Evolutionary conservation across 805 yeast species (phyloP), one percentile per base, ranked within the genome.

Genomic region (Starmera caribaea): DNA sequence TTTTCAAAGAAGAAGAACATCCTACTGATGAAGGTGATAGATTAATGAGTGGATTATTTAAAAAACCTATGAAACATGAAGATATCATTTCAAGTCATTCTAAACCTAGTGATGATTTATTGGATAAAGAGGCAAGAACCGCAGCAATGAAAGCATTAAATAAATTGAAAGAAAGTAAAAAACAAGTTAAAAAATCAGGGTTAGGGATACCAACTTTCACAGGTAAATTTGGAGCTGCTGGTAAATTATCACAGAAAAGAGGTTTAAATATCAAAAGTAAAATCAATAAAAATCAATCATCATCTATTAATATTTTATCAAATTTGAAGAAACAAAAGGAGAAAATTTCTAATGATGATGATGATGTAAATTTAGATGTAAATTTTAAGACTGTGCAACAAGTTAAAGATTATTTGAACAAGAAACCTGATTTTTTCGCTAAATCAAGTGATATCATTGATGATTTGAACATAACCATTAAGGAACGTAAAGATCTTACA

Each of bases 131-230:
- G 41, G 92, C 94, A 0, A 73, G 72, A 4, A 66, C 66, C 37
- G 73, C 70, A 53, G 74, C 79, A 34, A 58, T 60, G 45, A 64
- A 68, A 14, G 82, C 82, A 0, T 65, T 79, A 0, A 63, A 62
- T 15, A 80, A 79, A 0, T 57, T 84, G 41, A 66, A 73, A 39
- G 72, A 73, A 43, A 85, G 96, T 0, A 52, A 65, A 32, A 59
- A 46, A 35, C 55, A 52, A 10, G 66, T 68, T 13, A 63, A 61
- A 41, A 61, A 58, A 35, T 59, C 59, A 17, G 61, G 64, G 21
- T 66, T 89, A 27, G 95, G 95, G 5, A 79, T 82, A 0, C 97
- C 97, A 0, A 90, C 98, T 0, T 92, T 97, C 94, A 90, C 98
- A 0, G 98, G 98, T 0, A 75, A 74, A 48, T 86, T 81, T 66